Percentiles rank a stretch among this genome's conserved stretches.
Evolutionary conservation across 1,139 yeast species (phyloP).

Genomic region (Suhomyces choctaworum): DNA sequence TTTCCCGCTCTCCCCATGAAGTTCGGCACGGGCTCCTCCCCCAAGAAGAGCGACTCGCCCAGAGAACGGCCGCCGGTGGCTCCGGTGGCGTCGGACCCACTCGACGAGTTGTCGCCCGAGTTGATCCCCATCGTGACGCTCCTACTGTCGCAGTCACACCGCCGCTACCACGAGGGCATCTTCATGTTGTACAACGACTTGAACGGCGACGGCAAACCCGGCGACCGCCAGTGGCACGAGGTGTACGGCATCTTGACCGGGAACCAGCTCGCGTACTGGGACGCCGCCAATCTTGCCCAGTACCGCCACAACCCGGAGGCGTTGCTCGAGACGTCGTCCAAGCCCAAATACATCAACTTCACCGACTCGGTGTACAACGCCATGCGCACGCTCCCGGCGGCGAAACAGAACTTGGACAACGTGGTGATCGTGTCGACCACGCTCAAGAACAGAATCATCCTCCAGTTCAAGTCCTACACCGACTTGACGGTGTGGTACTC

Average conservation of each 20-base stretch:
- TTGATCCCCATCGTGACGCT: slow-evolving; percentile 73
- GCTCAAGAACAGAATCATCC: slow-evolving; percentile 76
- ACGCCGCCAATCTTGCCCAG: slow-evolving; percentile 71
- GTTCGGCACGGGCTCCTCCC: slow-evolving; percentile 14
- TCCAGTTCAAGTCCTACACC: slow-evolving; percentile 67
- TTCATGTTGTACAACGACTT: slow-evolving; percentile 72
- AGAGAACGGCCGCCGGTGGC: slow-evolving; percentile 2
- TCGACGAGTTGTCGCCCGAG: slow-evolving; percentile 56
- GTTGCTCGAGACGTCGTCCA: slow-evolving; percentile 55
- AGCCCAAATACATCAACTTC: slow-evolving; percentile 88
- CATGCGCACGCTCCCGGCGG: slow-evolving; percentile 59
- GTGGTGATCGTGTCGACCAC: slow-evolving; percentile 89
- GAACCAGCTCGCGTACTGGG: slow-evolving; percentile 90
- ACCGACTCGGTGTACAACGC: slow-evolving; percentile 89
- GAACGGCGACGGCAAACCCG: slow-evolving; percentile 81
- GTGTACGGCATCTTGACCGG: slow-evolving; percentile 92
- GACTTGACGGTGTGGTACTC: slow-evolving; percentile 71
- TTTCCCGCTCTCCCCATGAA: not conserved
- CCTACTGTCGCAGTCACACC: slow-evolving; percentile 68
- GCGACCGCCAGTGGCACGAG: slow-evolving; percentile 84
- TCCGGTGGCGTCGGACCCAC: slow-evolving; percentile 2
- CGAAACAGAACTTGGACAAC: slow-evolving; percentile 66
- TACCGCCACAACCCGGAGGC: slow-evolving; percentile 51
- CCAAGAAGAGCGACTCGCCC: slow-evolving; percentile 13
- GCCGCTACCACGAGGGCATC: slow-evolving; percentile 74